Evolutionary conservation across 1,284 basidiomycete genomes (phyloP), one percentile per base, ranked within the genome.

Genomic region (Leccinum fuscescens): DNA sequence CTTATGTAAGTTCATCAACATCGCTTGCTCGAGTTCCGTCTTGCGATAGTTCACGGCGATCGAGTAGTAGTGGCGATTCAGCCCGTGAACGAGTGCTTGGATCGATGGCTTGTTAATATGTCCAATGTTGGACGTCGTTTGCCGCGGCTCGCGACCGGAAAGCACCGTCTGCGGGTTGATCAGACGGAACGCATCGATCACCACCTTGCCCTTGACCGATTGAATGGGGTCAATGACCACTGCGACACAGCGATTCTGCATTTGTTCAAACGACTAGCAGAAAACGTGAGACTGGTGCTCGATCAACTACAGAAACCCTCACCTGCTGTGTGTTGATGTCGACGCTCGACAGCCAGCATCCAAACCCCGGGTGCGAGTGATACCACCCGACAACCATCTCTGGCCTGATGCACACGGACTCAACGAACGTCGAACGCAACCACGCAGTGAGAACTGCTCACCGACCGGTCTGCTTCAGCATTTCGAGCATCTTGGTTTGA

Each of bases 341-440:
- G 44, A 99, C 97, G 68, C 94, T 96, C 55, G 94, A 97, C 44
- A 99, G 80, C 97, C 97, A 99, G 77, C 97, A 99, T 5, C 97
- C 97, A 75, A 99, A 99, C 31, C 97, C 97, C 57, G 97, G 97
- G 80, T 99, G 97, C 54, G 97, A 99, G 77, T 99, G 97, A 75
- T 99, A 99, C 97, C 97, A 99, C 7, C 97, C 97, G 0, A 99
- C 97, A 9, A 99, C 97, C 88, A 92, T 95, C 80, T 99, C 97
- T 54, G 96, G 94, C 68, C 96, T 96, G 70, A 29, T 58, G 15
- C 39, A 37, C 50, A 15, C 29, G 11, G 1, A 17, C 39, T 69
- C 57, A 50, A 37, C 37, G 22, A 51, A 63, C 48, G 50, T 53
- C n/a, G 52, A 29, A 24, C 22, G 27, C 56, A 58, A 1, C 15